These are phyloP conservation scores for Coelastrella sp. DNA, from an alignment of 139 green algal genomes.

Conservation along the genomic window DNA sequence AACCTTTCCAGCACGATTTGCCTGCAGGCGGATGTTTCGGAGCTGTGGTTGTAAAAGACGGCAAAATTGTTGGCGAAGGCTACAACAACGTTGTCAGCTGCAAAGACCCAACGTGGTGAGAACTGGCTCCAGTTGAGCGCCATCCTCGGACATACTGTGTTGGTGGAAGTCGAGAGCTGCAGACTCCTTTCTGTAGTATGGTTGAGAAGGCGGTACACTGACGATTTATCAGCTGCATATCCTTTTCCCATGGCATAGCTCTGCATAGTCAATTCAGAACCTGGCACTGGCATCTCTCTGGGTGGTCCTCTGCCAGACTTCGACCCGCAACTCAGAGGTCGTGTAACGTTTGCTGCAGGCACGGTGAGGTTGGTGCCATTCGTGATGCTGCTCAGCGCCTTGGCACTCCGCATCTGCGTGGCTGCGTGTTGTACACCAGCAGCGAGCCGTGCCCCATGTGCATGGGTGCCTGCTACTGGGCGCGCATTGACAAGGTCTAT, in stretches of 20 bases:
- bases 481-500: constrained; percentile 48
- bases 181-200: background rate
- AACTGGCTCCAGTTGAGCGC: no score
- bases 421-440: constrained; percentile 49
- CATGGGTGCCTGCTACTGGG: constrained; percentile 52
- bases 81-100: constrained; percentile 62
- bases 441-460: constrained; percentile 51
- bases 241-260: no score
- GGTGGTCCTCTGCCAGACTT: background rate
- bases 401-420: constrained; percentile 38
- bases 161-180: background rate
- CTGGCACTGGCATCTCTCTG: no score
- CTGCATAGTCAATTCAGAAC: no score
- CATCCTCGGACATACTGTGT: background rate
- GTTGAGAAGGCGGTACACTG: background rate
- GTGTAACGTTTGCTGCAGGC: constrained; percentile 1
- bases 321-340: background rate
- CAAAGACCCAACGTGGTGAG: constrained; percentile 63
- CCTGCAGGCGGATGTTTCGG: constrained; percentile 55
- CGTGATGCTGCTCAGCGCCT: constrained; percentile 28
- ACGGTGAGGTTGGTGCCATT: constrained; percentile 45
- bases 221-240: no score
- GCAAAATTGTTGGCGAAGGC: constrained; percentile 61
- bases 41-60: constrained; percentile 57
- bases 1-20: background rate